Percentiles rank a stretch among this genome's conserved stretches.
These are phyloP conservation scores for Rhodotorula kratochvilovae DNA, from an alignment of 768 basidiomycete genomes.

Conservation along the genomic window DNA sequence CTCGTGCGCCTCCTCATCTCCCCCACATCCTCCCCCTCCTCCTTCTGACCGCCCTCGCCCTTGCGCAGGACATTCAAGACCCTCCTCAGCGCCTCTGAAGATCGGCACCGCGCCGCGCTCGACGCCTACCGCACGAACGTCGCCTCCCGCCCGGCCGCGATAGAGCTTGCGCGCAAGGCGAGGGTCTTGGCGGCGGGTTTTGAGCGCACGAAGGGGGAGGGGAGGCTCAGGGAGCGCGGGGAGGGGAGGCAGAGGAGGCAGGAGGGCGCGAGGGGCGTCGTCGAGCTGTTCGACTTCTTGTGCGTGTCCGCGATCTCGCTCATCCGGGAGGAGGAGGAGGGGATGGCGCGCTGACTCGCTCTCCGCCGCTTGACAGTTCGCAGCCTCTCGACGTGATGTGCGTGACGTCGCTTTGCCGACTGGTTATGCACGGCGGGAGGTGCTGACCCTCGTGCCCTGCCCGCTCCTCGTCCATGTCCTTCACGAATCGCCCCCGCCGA, in stretches of 20 bases:
- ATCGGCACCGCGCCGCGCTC: neutral
- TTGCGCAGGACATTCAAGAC: neutral
- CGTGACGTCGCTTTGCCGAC: neutral
- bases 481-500: no score
- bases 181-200: neutral
- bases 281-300: constrained; percentile 12
- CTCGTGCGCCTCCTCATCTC: neutral
- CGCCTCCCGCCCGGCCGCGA: neutral
- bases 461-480: neutral
- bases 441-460: neutral
- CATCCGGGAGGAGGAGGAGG: neutral
- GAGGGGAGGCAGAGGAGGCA: neutral
- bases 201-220: neutral
- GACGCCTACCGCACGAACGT: neutral
- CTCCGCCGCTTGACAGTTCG: neutral
- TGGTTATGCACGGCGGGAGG: no score
- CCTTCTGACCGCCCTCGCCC: neutral
- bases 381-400: constrained; percentile 13
- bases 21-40: neutral
- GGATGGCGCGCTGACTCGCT: neutral
- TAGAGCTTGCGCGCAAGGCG: neutral
- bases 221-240: neutral
- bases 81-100: neutral
- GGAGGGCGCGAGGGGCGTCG: neutral
- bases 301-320: neutral